phyloP scores from a whole-genome alignment of 352 stramenopile species.

The Pythium graminicola region DNA sequence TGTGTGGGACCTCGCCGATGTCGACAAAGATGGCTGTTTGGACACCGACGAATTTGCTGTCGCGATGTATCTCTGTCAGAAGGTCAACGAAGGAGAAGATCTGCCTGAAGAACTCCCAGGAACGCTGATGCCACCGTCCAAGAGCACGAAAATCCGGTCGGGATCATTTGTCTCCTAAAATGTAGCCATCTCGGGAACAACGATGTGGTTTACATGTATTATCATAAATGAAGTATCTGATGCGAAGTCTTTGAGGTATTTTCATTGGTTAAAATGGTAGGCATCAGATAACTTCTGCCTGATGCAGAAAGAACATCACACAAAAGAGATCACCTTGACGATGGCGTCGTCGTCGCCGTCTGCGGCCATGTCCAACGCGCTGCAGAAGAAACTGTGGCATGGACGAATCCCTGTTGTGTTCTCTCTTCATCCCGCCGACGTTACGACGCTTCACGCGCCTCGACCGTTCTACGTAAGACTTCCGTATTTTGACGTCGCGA shows the following conservation, averaged over 20 bases:
- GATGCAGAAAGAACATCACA: neutral
- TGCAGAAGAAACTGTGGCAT: constrained; percentile 48
- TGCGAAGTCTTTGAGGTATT: neutral
- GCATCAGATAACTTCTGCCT: constrained; percentile 1
- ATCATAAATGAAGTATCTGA: neutral
- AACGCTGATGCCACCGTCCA: constrained; percentile 54
- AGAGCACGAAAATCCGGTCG: constrained; percentile 18
- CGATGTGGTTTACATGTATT: neutral
- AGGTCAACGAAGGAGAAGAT: constrained; percentile 62
- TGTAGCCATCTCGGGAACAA: neutral
- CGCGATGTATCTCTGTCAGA: constrained; percentile 82
- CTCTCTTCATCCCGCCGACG: constrained; percentile 60
- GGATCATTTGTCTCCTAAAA: constrained; percentile 15
- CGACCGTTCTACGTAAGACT: constrained; percentile 69
- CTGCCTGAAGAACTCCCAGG: constrained; percentile 55
- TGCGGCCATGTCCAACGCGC: neutral
- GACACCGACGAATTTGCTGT: constrained; percentile 89
- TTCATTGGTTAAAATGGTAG: neutral
- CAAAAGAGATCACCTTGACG: neutral
- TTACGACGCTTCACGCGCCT: constrained; percentile 73
- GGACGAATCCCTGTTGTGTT: constrained; percentile 70
- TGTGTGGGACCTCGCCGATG: constrained; percentile 89
- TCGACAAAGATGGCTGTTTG: constrained; percentile 84
- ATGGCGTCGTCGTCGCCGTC: neutral
- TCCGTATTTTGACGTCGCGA: neutral